Percentiles rank a stretch among this genome's conserved stretches.
phyloP scores from a whole-genome alignment of 257 asterid species.

The Apocynum venetum region DNA sequence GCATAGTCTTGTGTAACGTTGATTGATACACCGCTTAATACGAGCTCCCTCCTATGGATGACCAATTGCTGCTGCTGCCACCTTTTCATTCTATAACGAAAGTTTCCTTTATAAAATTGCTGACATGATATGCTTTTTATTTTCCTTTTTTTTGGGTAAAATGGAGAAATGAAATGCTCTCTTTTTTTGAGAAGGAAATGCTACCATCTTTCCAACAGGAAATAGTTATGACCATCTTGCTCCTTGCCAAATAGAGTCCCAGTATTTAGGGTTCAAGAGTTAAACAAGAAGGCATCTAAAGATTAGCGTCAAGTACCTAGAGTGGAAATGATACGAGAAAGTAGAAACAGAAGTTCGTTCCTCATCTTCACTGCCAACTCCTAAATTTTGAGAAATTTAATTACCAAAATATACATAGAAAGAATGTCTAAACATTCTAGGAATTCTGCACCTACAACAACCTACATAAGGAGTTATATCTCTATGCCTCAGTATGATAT shows the following conservation, averaged over 20 bases:
- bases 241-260: background rate
- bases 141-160: background rate
- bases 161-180: background rate
- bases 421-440: constrained; percentile 5
- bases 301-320: background rate
- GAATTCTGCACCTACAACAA: constrained; percentile 8
- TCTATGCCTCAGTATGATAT: background rate
- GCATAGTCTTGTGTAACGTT: too few species aligned
- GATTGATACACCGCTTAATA: too few species aligned
- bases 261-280: background rate
- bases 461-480: constrained; percentile 6
- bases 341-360: background rate
- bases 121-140: background rate
- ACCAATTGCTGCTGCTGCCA: background rate
- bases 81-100: background rate
- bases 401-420: constrained; percentile 4
- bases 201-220: background rate
- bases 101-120: background rate
- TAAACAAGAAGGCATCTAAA: too few species aligned
- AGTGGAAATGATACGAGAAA: background rate
- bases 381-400: background rate
- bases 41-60: too few species aligned
- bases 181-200: background rate
- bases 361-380: background rate
- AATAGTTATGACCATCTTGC: background rate